These are phyloP conservation scores for Hypoxylon lenormandii DNA, from an alignment of 495 filamentous ascomycete species.

Conservation along the genomic window DNA sequence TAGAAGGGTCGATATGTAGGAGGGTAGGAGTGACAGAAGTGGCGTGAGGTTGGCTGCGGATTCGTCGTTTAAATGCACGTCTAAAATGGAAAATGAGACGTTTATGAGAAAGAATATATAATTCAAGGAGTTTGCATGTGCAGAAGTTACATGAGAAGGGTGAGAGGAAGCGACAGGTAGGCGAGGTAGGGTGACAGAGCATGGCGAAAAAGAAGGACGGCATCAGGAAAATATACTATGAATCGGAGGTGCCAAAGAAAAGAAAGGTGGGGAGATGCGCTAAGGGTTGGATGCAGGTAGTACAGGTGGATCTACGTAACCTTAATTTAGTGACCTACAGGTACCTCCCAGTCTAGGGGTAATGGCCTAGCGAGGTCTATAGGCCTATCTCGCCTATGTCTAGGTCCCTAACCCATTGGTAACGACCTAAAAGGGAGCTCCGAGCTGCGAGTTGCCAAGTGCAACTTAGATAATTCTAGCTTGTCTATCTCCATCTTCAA, in stretches of 20 bases:
- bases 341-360: background rate
- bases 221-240: slow-evolving; percentile 47
- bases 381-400: no score
- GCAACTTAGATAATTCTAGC: background rate
- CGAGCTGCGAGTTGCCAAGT: slow-evolving; percentile 20
- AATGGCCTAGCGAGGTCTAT: no score
- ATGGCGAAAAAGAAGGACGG: slow-evolving; percentile 28
- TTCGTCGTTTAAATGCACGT: slow-evolving; percentile 22
- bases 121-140: slow-evolving; percentile 22
- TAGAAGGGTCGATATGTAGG: slow-evolving; percentile 8
- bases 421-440: slow-evolving; percentile 11
- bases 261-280: slow-evolving; percentile 32
- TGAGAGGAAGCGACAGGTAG: slow-evolving; percentile 10
- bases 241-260: slow-evolving; percentile 34
- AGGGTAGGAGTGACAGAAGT: slow-evolving; percentile 13
- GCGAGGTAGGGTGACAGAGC: slow-evolving; percentile 28
- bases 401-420: no score
- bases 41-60: slow-evolving; percentile 19
- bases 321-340: slow-evolving; percentile 22
- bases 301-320: slow-evolving; percentile 39
- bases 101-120: slow-evolving; percentile 10
- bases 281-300: slow-evolving; percentile 20
- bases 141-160: slow-evolving; percentile 27
- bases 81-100: slow-evolving; percentile 18
- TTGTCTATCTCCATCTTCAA: slow-evolving; percentile 16